Evolutionary conservation across 805 yeast species (phyloP), one percentile per base, ranked within the genome.

Genomic region (Candida adriatica): DNA sequence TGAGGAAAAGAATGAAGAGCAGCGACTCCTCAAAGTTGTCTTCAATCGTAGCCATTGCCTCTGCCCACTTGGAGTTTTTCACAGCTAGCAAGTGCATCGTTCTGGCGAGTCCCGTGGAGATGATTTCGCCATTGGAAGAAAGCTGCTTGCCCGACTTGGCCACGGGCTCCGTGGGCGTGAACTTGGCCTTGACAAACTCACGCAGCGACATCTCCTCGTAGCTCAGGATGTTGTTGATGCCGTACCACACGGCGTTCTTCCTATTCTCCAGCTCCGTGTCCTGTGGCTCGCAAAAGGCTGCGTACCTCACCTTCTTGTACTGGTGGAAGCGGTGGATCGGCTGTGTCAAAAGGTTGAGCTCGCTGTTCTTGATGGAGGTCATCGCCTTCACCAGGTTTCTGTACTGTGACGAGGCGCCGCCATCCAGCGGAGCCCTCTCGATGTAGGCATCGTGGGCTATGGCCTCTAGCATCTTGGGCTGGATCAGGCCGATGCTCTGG

Each of bases 301-400:
- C 53, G 16, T 70, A 70, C 26, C 66, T 59, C 23, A 84, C 66
- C 34, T 69, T 74, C 50, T 79, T 82, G 37, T 72, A 79, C 52
- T 88, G 96, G 53, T 76, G 86, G 57, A 84, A 90, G 51, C 97
- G 76, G 41, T 85, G 79, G 45, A 87, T 68, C 16, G 79, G 70
- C 43, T 74, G 77, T 11, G 94, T 74, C 15, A 88, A 58, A 30
- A 84, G 59, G 41, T 79, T 79, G 35, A 84, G 62, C 32, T 78
- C 76, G 44, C 69, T 66, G 33, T 79, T 78, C 34, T 80, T 70
- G 13, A 46, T 42, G 16, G 70, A 69, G 11, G 66, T 59, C 28
- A 71, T 64, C 22, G 56, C 55, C 23, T 56, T 60, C 9, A 79
- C 62, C 39, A 84, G 61, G n/a, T 54, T 55, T 31, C 67, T 71